A percentile compares a stretch with the other conserved stretches of the same genome.
These are phyloP conservation scores for Triticum aestivum DNA, from an alignment of 176 grass and related monocot species.

Conservation along the genomic window IWGSC_CS_RefSeq_v2.1 NC_057796.1:214635117-214635616, in stretches of 20 bases:
- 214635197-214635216: conserved; percentile 49
- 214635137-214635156: conserved; percentile 92
- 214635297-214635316: conserved; percentile 68
- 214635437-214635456: conserved; percentile 9
- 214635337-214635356: conserved; percentile 95
- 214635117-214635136: conserved; percentile 17
- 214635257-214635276: conserved; percentile 95
- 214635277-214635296: conserved; percentile 88
- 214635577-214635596: conserved; percentile 87
- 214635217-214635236: conserved; percentile 64
- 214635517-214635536: conserved; percentile 93
- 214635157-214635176: conserved; percentile 74
- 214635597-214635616: conserved; percentile 90
- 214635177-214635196: conserved; percentile 58
- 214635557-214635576: conserved; percentile 91
- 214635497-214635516: conserved; percentile 24
- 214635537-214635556: conserved; percentile 80
- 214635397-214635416: neutral
- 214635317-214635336: conserved; percentile 70
- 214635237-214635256: conserved; percentile 97
- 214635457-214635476: conserved; percentile 15
- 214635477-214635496: neutral
- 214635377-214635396: conserved; percentile 89
- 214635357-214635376: conserved; percentile 92
- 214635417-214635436: neutral